These are phyloP conservation scores for Triangularia verruculosa DNA, from an alignment of 2,329 filamentous ascomycete genomes.

Conservation along the genomic window DNA sequence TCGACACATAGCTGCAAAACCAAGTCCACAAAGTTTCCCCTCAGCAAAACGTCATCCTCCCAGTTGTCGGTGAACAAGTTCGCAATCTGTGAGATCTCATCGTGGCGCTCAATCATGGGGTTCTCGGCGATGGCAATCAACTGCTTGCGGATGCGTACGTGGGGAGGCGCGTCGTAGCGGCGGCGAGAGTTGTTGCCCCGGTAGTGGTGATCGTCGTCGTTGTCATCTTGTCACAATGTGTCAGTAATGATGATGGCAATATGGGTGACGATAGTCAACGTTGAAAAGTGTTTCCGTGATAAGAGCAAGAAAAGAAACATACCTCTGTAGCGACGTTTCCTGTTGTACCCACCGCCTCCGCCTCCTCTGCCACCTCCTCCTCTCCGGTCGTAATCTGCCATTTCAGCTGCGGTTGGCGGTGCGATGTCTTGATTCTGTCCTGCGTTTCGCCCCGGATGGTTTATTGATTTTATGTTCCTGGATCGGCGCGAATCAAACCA, in stretches of 20 bases:
- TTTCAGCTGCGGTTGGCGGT: constrained; percentile 25
- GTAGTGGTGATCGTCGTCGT: constrained; percentile 74
- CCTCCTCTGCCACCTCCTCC: constrained; percentile 47
- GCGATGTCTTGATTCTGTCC: neutral
- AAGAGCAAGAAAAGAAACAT: neutral
- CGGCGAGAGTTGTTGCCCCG: constrained; percentile 61
- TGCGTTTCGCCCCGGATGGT: neutral
- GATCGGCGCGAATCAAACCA: neutral
- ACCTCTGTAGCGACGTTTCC: constrained; percentile 83
- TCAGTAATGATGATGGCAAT: constrained; percentile 3
- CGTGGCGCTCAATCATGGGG: constrained; percentile 71
- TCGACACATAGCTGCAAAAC: constrained; percentile 75
- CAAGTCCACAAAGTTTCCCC: constrained; percentile 69
- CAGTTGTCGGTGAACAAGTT: constrained; percentile 77
- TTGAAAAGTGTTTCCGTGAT: too few relatives aligned
- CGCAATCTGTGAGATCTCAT: constrained; percentile 73
- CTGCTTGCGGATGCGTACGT: constrained; percentile 72
- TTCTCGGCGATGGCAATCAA: constrained; percentile 79
- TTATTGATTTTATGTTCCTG: neutral
- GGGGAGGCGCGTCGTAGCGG: constrained; percentile 65
- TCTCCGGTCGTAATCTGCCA: constrained; percentile 59
- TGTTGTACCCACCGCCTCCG: constrained; percentile 52
- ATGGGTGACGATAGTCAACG: neutral
- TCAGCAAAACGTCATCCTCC: constrained; percentile 80
- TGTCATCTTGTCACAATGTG: constrained; percentile 49